Conservation (phyloP, 1,139 yeast species). For the Taphrina confusa region DNA sequence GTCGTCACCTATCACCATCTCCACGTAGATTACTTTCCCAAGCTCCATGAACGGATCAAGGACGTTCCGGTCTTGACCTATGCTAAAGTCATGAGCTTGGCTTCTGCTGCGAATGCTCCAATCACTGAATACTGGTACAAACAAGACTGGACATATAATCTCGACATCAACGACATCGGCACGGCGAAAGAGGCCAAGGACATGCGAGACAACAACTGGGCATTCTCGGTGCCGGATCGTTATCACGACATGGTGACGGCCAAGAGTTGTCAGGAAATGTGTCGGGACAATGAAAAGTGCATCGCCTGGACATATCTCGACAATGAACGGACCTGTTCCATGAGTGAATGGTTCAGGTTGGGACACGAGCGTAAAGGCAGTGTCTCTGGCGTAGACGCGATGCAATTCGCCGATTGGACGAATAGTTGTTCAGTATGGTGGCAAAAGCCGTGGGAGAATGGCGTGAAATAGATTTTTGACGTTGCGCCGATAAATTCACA, state of each 20-base stretch:
- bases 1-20: constrained; percentile 41
- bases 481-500: too few species aligned
- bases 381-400: constrained; percentile 19
- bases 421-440: not conserved
- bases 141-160: constrained; percentile 20
- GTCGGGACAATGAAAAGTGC: constrained; percentile 11
- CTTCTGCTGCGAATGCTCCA: not conserved
- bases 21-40: constrained; percentile 36
- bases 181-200: constrained; percentile 4
- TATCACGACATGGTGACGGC: constrained; percentile 2
- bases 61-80: constrained; percentile 6
- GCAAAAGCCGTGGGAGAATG: too few species aligned
- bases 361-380: constrained; percentile 11
- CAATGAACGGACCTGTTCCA: constrained; percentile 9
- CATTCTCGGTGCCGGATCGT: constrained; percentile 6
- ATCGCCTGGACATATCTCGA: constrained; percentile 25
- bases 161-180: constrained; percentile 16
- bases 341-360: constrained; percentile 26
- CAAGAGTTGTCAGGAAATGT: constrained; percentile 19
- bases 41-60: constrained; percentile 33
- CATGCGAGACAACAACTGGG: not conserved
- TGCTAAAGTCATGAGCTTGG: constrained; percentile 2
- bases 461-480: too few species aligned
- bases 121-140: constrained; percentile 14
- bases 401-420: constrained; percentile 14